A percentile compares a stretch with the other conserved stretches of the same genome.
Evolutionary conservation across 2,329 filamentous ascomycete species (phyloP).

Genomic region (Pestalotiopsis sp.): DNA sequence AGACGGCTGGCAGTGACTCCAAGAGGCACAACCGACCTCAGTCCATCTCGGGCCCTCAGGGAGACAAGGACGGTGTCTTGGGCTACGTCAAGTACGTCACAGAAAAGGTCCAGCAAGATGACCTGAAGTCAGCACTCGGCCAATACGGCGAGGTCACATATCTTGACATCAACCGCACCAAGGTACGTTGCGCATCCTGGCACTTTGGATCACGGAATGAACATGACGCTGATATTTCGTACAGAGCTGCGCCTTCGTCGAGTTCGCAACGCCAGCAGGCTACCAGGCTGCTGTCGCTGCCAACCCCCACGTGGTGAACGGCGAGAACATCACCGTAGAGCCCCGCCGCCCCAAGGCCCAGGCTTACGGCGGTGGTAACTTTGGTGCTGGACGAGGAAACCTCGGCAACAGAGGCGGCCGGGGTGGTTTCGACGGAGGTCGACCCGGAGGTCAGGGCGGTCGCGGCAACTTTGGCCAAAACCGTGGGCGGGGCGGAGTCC

Average conservation of each 20-base stretch:
- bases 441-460: conserved; percentile 62
- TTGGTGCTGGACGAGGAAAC: conserved; percentile 63
- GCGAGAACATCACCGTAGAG: conserved; percentile 83
- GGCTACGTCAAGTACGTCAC: conserved; percentile 97
- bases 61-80: conserved; percentile 74
- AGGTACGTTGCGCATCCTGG: conserved; percentile 59
- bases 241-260: conserved; percentile 95
- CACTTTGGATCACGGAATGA: background rate
- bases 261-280: conserved; percentile 79
- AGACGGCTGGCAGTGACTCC: conserved; percentile 80
- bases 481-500: conserved; percentile 68
- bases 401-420: conserved; percentile 62
- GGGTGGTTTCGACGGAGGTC: conserved; percentile 62
- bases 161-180: conserved; percentile 79
- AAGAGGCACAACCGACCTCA: conserved; percentile 81
- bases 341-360: conserved; percentile 79
- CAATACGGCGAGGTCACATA: conserved; percentile 72
- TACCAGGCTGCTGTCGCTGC: conserved; percentile 82
- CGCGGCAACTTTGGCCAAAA: conserved; percentile 71
- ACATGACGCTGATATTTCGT: conserved; percentile 22
- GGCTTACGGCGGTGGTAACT: conserved; percentile 71
- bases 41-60: conserved; percentile 58
- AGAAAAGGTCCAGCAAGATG: conserved; percentile 77
- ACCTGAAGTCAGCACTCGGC: conserved; percentile 70
- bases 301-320: conserved; percentile 84